Evolutionary conservation across 2,329 filamentous ascomycete species (phyloP).

Genomic region (Knufia petricola): DNA sequence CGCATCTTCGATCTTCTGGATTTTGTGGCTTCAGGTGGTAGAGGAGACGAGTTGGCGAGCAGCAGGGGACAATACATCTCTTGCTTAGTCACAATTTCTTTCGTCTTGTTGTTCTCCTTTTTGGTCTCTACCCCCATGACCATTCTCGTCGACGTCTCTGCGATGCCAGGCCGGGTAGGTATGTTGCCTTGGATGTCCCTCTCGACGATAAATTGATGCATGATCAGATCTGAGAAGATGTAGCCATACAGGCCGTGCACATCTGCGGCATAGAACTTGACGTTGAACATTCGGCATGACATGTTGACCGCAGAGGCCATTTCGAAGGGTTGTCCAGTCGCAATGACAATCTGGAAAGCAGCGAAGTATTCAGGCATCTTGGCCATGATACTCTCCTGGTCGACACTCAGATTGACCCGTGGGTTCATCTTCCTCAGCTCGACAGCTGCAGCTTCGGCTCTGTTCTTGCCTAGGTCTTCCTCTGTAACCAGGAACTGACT

Average conservation of each 20-base stretch:
- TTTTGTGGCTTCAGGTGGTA: conserved; percentile 61
- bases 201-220: conserved; percentile 82
- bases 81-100: conserved; percentile 83
- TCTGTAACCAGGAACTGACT: conserved; percentile 75
- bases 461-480: conserved; percentile 64
- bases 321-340: conserved; percentile 71
- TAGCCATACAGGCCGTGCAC: conserved; percentile 89
- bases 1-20: conserved; percentile 58
- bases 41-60: conserved; percentile 68
- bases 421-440: conserved; percentile 81
- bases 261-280: conserved; percentile 80
- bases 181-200: conserved; percentile 66
- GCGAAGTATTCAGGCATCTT: conserved; percentile 68
- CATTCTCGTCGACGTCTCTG: conserved; percentile 69
- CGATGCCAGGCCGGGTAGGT: conserved; percentile 42
- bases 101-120: conserved; percentile 57
- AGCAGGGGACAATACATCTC: conserved; percentile 83
- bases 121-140: conserved; percentile 62
- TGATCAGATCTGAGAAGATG: conserved; percentile 85
- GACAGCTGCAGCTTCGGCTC: conserved; percentile 69
- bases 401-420: conserved; percentile 65
- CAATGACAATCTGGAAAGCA: conserved; percentile 75
- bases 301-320: conserved; percentile 74
- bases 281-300: conserved; percentile 65
- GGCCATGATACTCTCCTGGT: conserved; percentile 55